phyloP scores from a whole-genome alignment of 768 basidiomycete species.

The Amanita rubescens region DNA sequence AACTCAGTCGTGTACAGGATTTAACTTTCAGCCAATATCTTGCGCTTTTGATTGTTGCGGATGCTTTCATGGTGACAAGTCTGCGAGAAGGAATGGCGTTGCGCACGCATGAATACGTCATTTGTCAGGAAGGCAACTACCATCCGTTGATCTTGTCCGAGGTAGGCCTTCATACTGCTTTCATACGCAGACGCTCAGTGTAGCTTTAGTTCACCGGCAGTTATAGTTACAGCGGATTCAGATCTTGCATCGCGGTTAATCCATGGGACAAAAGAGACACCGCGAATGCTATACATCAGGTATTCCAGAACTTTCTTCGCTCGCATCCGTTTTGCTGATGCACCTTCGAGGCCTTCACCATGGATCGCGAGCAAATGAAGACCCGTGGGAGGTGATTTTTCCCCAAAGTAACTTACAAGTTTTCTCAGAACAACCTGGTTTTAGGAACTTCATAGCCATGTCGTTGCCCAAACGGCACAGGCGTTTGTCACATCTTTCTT shows the following conservation, averaged over 20 bases:
- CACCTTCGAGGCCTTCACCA: constrained; percentile 52
- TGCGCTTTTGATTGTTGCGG: constrained; percentile 72
- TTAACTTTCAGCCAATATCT: constrained; percentile 83
- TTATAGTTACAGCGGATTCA: constrained; percentile 81
- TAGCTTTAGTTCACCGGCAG: constrained; percentile 67
- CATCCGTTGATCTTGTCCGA: constrained; percentile 76
- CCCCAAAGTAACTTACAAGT: not conserved
- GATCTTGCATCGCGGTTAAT: constrained; percentile 81
- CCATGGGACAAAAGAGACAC: constrained; percentile 85
- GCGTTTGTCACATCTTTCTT: constrained; percentile 77
- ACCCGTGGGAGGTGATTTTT: constrained; percentile 66
- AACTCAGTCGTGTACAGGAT: constrained; percentile 26
- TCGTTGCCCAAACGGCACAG: constrained; percentile 82
- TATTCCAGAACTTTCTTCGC: not conserved
- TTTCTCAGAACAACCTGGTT: not conserved
- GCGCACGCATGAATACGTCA: constrained; percentile 76
- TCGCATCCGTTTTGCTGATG: constrained; percentile 8
- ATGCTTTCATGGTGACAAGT: constrained; percentile 80
- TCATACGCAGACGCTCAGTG: not conserved
- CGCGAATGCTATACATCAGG: constrained; percentile 66
- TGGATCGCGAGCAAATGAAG: constrained; percentile 64
- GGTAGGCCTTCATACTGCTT: constrained; percentile 28
- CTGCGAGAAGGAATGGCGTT: constrained; percentile 87
- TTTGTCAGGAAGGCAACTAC: constrained; percentile 67
- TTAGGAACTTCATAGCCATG: constrained; percentile 75